phyloP scores from a whole-genome alignment of 2,329 filamentous ascomycete genomes.

The Arthrobotrys megalospora region DNA sequence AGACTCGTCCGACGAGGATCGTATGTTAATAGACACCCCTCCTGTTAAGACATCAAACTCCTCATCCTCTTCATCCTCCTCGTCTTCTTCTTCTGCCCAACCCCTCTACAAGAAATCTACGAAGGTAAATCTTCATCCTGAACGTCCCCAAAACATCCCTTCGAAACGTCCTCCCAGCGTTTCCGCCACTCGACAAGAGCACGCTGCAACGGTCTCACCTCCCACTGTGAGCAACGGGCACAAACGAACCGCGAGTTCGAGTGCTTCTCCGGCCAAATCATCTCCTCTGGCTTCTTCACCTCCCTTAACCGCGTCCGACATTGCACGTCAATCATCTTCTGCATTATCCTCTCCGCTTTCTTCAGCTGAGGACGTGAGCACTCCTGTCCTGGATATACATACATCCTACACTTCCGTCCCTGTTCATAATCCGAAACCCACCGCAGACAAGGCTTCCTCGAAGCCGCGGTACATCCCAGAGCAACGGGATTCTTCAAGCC shows the following conservation, averaged over 20 bases:
- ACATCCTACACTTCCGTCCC: constrained; percentile 56
- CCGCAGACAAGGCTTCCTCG: constrained; percentile 47
- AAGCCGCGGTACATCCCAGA: constrained; percentile 56
- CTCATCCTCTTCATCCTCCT: constrained; percentile 41
- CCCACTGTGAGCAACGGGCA: constrained; percentile 44
- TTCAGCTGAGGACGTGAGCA: constrained; percentile 51
- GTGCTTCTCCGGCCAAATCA: constrained; percentile 64
- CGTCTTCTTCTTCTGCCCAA: constrained; percentile 52
- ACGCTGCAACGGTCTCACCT: constrained; percentile 14
- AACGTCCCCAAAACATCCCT: constrained; percentile 38
- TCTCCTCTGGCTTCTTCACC: constrained; percentile 64
- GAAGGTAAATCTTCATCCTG: constrained; percentile 41
- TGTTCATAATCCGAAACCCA: constrained; percentile 35
- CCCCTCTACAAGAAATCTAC: constrained; percentile 56
- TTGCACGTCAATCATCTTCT: constrained; percentile 50
- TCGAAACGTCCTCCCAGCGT: constrained; percentile 51
- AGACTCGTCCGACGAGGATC: constrained; percentile 51
- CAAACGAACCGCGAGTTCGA: constrained; percentile 60
- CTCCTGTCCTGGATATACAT: constrained; percentile 50
- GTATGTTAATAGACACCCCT: constrained; percentile 45
- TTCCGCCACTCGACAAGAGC: constrained; percentile 20
- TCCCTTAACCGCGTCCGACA: constrained; percentile 61
- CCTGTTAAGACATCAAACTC: constrained; percentile 29
- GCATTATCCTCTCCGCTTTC: constrained; percentile 57
- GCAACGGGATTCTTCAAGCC: constrained; percentile 46